Evolutionary conservation across 2,329 filamentous ascomycete genomes (phyloP).

Genomic region (Xylariales sp.): DNA sequence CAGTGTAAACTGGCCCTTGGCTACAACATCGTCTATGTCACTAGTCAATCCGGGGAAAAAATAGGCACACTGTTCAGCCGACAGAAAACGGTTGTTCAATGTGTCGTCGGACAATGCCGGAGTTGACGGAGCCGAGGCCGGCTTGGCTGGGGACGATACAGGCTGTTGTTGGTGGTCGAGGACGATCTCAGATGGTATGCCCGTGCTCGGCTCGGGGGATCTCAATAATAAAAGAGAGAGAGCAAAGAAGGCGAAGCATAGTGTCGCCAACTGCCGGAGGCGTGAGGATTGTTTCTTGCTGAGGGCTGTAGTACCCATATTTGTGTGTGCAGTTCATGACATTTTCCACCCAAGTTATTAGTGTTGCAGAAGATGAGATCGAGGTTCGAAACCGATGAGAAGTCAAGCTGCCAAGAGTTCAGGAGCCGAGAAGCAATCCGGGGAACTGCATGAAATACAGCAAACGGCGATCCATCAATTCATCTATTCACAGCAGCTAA

Average conservation of each 20-base stretch:
- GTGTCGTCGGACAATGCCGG: conserved; percentile 10
- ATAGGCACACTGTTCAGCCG: conserved; percentile 34
- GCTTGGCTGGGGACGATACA: not conserved
- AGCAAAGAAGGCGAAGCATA: conserved; percentile 20
- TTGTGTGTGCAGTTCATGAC: not conserved
- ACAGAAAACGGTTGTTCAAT: conserved; percentile 33
- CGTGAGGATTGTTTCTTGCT: conserved; percentile 13
- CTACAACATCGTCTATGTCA: conserved; percentile 40
- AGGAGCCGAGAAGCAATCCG: too few relatives aligned
- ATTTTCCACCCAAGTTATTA: not conserved
- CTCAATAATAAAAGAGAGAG: conserved; percentile 21
- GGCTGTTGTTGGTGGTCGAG: conserved; percentile 10
- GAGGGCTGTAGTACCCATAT: not conserved
- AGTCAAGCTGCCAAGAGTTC: too few relatives aligned
- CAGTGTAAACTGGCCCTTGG: conserved; percentile 38
- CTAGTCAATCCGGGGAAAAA: conserved; percentile 42
- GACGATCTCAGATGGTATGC: conserved; percentile 1
- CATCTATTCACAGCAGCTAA: too few relatives aligned
- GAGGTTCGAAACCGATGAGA: too few relatives aligned
- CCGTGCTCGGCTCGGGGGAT: conserved; percentile 13
- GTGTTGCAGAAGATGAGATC: not conserved
- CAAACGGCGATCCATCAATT: too few relatives aligned
- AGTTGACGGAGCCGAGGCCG: not conserved
- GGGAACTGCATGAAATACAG: too few relatives aligned
- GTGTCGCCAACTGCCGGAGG: conserved; percentile 20